phyloP scores from a whole-genome alignment of 495 filamentous ascomycete genomes.

The Penicillium canescens region DNA sequence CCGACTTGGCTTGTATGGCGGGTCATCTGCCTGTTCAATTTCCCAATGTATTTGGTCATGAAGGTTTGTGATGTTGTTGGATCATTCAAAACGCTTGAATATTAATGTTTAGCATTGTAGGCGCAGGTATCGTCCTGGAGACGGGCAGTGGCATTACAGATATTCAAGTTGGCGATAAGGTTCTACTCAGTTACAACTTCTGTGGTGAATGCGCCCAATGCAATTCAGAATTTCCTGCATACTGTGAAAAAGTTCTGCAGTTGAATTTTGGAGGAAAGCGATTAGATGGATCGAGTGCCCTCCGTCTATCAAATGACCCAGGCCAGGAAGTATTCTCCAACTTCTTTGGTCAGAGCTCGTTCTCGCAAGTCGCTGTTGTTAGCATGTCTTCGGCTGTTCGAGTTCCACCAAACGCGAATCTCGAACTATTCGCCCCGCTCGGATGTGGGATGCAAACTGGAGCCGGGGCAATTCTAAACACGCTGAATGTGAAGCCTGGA shows the following conservation, averaged over 20 bases:
- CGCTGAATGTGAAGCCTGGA: constrained; percentile 14
- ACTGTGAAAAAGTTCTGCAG: constrained; percentile 27
- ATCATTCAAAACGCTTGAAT: not conserved
- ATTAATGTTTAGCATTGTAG: constrained; percentile 7
- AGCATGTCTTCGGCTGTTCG: constrained; percentile 20
- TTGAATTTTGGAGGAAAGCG: constrained; percentile 35
- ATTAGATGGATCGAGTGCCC: constrained; percentile 4
- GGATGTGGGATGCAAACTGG: constrained; percentile 47
- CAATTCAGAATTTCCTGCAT: constrained; percentile 11
- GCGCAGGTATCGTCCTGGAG: constrained; percentile 43
- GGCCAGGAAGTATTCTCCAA: constrained; percentile 17
- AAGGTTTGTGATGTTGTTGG: constrained; percentile 16
- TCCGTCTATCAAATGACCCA: not conserved
- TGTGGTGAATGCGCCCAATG: constrained; percentile 33
- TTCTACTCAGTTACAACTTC: constrained; percentile 41
- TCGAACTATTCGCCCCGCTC: constrained; percentile 33
- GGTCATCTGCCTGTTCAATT: constrained; percentile 13
- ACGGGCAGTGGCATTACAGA: constrained; percentile 37
- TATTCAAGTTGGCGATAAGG: constrained; percentile 42
- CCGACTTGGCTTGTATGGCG: constrained; percentile 30
- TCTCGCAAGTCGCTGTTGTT: constrained; percentile 28
- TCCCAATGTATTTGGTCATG: constrained; percentile 24
- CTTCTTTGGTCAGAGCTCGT: constrained; percentile 39
- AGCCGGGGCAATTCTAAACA: constrained; percentile 33
- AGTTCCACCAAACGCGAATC: constrained; percentile 17